These are phyloP conservation scores for Lepidium aucheri DNA, from an alignment of 345 rosid species.

Conservation along the genomic window DNA sequence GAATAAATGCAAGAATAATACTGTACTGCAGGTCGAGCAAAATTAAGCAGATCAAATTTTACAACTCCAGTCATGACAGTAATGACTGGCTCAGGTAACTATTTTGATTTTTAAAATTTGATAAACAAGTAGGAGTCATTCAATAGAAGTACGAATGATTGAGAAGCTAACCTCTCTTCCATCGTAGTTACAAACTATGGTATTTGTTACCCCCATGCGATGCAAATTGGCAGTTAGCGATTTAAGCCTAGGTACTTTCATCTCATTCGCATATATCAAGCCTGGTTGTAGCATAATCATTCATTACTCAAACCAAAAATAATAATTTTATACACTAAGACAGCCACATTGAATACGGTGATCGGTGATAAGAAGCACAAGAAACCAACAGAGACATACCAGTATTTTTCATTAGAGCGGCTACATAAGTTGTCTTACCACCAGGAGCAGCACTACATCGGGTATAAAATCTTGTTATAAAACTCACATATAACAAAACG, in stretches of 20 bases:
- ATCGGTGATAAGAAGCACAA: background rate
- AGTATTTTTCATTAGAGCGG: slow-evolving; percentile 77
- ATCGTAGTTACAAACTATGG: slow-evolving; percentile 87
- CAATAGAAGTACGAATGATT: background rate
- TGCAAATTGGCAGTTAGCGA: slow-evolving; percentile 90
- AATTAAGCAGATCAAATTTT: background rate
- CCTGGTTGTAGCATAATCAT: slow-evolving; percentile 43
- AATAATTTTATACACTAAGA: background rate
- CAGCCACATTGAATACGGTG: background rate
- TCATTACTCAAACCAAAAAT: background rate
- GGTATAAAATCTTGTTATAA: slow-evolving; percentile 1
- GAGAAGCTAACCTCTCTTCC: slow-evolving; percentile 76
- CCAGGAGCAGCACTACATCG: slow-evolving; percentile 91
- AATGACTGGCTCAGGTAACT: background rate
- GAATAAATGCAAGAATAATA: background rate
- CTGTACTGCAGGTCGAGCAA: background rate
- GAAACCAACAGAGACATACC: slow-evolving; percentile 42
- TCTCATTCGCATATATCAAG: slow-evolving; percentile 81
- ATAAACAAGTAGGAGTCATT: background rate
- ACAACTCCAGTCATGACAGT: background rate
- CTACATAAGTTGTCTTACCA: slow-evolving; percentile 74
- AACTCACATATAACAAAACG: background rate
- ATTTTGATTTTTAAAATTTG: background rate
- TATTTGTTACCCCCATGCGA: slow-evolving; percentile 92
- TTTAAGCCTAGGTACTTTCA: slow-evolving; percentile 72